Evolutionary conservation across 495 filamentous ascomycete genomes (phyloP).

Genomic region (Penicillium nucicola): DNA sequence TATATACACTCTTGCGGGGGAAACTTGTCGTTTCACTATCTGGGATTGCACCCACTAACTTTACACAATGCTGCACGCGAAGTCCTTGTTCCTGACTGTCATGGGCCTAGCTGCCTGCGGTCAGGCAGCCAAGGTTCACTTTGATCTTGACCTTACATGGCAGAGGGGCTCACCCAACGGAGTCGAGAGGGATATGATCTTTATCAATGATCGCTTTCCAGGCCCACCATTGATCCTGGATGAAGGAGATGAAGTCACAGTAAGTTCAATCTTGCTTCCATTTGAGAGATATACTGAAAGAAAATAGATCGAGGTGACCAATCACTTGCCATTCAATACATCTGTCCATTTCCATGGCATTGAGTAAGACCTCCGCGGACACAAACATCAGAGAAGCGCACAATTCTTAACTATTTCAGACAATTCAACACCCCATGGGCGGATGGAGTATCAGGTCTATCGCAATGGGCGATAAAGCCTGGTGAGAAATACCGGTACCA

Average conservation of each 20-base stretch:
- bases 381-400: conserved; percentile 12
- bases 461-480: conserved; percentile 43
- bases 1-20: too few species aligned
- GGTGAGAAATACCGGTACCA: conserved; percentile 42
- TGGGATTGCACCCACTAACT: too few species aligned
- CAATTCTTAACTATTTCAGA: conserved; percentile 4
- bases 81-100: not conserved
- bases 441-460: conserved; percentile 51
- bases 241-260: conserved; percentile 54
- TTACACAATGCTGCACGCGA: not conserved
- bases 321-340: conserved; percentile 46
- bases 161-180: conserved; percentile 36
- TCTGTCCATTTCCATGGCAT: conserved; percentile 48
- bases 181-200: conserved; percentile 38
- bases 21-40: too few species aligned
- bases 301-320: conserved; percentile 39
- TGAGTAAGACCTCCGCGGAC: conserved; percentile 7
- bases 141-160: conserved; percentile 34
- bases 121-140: conserved; percentile 13
- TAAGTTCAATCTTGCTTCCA: conserved; percentile 11
- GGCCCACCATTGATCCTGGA: conserved; percentile 52
- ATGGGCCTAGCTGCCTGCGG: not conserved
- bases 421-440: conserved; percentile 37
- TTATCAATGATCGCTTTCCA: conserved; percentile 56
- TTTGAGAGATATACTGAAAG: not conserved